phyloP scores from a whole-genome alignment of 2,329 filamentous ascomycete genomes.

The Triangularia verruculosa region DNA sequence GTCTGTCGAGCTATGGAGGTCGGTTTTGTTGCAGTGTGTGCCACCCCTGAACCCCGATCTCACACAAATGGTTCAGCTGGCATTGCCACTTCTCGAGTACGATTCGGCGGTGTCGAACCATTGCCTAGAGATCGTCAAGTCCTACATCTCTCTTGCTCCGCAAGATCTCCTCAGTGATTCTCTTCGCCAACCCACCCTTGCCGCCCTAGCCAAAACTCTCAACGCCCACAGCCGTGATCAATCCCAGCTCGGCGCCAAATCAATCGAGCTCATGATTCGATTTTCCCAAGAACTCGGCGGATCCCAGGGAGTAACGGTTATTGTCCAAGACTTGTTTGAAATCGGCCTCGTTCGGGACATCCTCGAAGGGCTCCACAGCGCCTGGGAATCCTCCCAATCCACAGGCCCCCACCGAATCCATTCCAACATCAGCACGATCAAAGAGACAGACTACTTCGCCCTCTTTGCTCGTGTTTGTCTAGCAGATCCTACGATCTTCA shows the following conservation, averaged over 20 bases:
- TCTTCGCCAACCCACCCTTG: conserved; percentile 49
- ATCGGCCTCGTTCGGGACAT: conserved; percentile 62
- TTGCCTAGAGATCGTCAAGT: conserved; percentile 63
- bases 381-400: conserved; percentile 73
- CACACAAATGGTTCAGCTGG: conserved; percentile 58
- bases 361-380: conserved; percentile 63
- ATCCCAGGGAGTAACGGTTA: conserved; percentile 55
- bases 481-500: conserved; percentile 66
- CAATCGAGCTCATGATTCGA: conserved; percentile 64
- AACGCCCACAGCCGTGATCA: conserved; percentile 56
- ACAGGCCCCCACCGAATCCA: conserved; percentile 74
- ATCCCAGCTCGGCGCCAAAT: conserved; percentile 55
- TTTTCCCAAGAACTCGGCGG: conserved; percentile 62
- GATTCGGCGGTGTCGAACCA: conserved; percentile 61
- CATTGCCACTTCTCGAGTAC: conserved; percentile 64
- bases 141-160: conserved; percentile 68
- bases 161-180: conserved; percentile 60
- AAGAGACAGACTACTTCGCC: conserved; percentile 81
- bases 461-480: conserved; percentile 77
- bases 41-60: conserved; percentile 60
- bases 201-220: conserved; percentile 48
- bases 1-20: conserved; percentile 82
- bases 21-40: conserved; percentile 65
- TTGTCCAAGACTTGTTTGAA: conserved; percentile 64
- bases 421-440: conserved; percentile 67